Evolutionary conservation across 495 filamentous ascomycete species (phyloP), one percentile per base, ranked within the genome.

Genomic region (Bombardia bombarda): DNA sequence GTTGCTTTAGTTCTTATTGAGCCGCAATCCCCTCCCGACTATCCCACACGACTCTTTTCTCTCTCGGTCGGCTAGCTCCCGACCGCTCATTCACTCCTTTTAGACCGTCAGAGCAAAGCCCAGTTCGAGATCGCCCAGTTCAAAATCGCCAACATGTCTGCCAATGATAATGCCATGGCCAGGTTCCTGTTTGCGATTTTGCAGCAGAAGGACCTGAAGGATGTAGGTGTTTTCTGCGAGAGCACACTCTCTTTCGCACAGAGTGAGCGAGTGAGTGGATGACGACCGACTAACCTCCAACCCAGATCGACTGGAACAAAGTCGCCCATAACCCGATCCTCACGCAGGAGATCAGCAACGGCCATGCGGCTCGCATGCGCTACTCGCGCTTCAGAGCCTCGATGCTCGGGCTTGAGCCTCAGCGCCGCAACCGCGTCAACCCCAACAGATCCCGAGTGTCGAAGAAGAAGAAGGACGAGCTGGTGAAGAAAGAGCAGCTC

Each of bases 331-430:
- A 74, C 38, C 69, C 69, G 13, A 53, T 68, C 23, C 51, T 74
- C 25, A 43, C 60, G 6, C 68, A 81, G 33, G 68, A 74, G 41
- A 85, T 87, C 44, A 83, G 82, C 48, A 89, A 87, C 55, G 84
- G 83, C 53, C 84, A 89, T 60, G 84, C 84, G 7, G 83, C 84
- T 23, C 81, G 84, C 34, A 89, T 89, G 84, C 81, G 84, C 25
- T 89, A 77, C 60, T 80, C 78, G 17, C 78, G 84, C 31, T 86
- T 87, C 66, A 67, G 45, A n/a, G 38, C 52, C n/a, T 49, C 57
- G 24, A 62, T 69, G 52, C 44, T 70, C 9, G 65, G 63, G 30
- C 46, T 56, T 22, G 63, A 70, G 48, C 66, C 68, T 4, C 58
- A 62, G 35, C 52, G 52, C 21, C 60, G 67, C 8, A 69, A 66